These are phyloP conservation scores for Crepidotus sp. DNA, from an alignment of 1,284 basidiomycete species.

Conservation along the genomic window DNA sequence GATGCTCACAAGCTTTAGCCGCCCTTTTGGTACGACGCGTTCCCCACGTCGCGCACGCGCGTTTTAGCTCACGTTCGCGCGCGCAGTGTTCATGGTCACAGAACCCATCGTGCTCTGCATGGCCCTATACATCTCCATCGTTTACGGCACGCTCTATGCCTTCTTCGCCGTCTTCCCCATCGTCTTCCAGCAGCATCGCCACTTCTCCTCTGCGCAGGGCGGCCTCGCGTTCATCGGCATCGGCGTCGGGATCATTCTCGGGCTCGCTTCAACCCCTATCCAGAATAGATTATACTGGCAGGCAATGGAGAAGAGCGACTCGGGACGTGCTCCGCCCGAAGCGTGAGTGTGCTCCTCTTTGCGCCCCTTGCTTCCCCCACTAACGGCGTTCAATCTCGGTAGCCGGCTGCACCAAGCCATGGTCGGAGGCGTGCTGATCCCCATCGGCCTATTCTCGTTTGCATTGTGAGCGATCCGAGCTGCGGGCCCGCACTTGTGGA, in stretches of 20 bases:
- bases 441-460: conserved; percentile 62
- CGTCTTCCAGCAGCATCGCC: conserved; percentile 53
- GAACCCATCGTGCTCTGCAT: conserved; percentile 65
- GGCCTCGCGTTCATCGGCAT: conserved; percentile 69
- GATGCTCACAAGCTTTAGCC: conserved; percentile 39
- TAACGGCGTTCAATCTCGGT: conserved; percentile 46
- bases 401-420: conserved; percentile 61
- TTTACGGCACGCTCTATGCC: conserved; percentile 71
- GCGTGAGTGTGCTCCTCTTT: conserved; percentile 24
- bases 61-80: conserved; percentile 1
- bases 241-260: conserved; percentile 54
- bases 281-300: conserved; percentile 50
- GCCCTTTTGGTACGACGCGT: conserved; percentile 49
- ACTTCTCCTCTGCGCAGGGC: conserved; percentile 49
- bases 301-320: conserved; percentile 46
- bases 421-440: conserved; percentile 61
- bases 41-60: not conserved
- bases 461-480: conserved; percentile 43
- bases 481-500: not conserved
- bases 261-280: conserved; percentile 43
- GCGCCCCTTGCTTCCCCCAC: conserved; percentile 14
- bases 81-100: conserved; percentile 49
- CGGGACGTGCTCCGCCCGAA: conserved; percentile 37
- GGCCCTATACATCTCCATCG: conserved; percentile 58
- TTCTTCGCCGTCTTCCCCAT: conserved; percentile 66